Conservation (phyloP, 2,329 filamentous ascomycete genomes). For the Camillea tinctor region DNA sequence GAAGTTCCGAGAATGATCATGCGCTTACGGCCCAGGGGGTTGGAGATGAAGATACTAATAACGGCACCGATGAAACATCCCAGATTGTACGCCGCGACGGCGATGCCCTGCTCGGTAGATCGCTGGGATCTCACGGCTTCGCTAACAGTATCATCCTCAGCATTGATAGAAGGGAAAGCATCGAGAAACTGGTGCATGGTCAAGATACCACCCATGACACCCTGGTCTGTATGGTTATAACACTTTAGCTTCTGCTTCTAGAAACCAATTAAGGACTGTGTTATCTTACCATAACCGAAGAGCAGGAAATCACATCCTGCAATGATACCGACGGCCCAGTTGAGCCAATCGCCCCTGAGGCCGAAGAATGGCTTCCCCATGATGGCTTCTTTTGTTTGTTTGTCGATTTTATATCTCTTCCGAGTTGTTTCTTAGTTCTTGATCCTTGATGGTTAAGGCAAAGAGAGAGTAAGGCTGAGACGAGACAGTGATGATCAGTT, state of each 20-base stretch:
- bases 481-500: not conserved
- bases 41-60: slow-evolving; percentile 48
- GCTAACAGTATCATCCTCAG: slow-evolving; percentile 34
- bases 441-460: not conserved
- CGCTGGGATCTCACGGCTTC: slow-evolving; percentile 39
- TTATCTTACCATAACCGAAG: slow-evolving; percentile 50
- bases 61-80: slow-evolving; percentile 56
- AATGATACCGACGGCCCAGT: slow-evolving; percentile 67
- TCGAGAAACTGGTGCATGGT: slow-evolving; percentile 62
- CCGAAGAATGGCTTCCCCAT: slow-evolving; percentile 54
- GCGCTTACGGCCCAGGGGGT: slow-evolving; percentile 54
- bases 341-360: slow-evolving; percentile 63
- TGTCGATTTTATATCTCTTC: not conserved
- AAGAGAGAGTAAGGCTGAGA: not conserved
- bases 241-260: slow-evolving; percentile 3
- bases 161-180: slow-evolving; percentile 54
- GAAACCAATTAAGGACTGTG: not conserved
- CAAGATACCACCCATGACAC: slow-evolving; percentile 73
- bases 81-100: slow-evolving; percentile 57
- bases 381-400: slow-evolving; percentile 13
- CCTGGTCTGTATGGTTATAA: slow-evolving; percentile 60
- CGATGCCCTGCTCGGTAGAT: slow-evolving; percentile 52
- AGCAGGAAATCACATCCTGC: slow-evolving; percentile 72
- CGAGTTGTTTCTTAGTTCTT: not conserved
- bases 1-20: slow-evolving; percentile 57